Base-by-base conservation (phyloP, 2,329 filamentous ascomycete genomes). In the Pseudodiploospora longispora region DNA sequence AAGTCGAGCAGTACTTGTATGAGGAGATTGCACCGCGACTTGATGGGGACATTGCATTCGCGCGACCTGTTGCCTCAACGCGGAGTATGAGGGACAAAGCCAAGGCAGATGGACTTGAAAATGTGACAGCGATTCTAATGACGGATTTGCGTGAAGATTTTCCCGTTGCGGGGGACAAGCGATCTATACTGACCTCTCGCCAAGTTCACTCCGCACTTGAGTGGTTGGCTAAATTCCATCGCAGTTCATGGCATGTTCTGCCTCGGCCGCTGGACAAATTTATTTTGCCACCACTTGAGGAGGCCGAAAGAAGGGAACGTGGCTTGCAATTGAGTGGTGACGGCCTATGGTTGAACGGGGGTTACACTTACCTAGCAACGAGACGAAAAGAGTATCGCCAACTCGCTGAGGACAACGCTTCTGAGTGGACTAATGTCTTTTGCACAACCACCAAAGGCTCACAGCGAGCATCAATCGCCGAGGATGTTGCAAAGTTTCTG, bases 301-400 rank as follows among this genome's bases (percentile, higher is more conserved):
- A 83, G 50, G 56, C 55, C 0, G 53, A 58, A n/a, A 52, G 64
- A 10, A 53, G 56, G 6, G 35, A 51, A 10, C 43, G 36, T 2
- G 46, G 44, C 0, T 46, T 52, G 4, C 42, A 41, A 3, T 19
- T 53, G 3, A 42, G 46, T 4, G 50, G 55, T 1, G 49, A 34
- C 8, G 64, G 60, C 5, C 48, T 78, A 2, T 85, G 82, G 82
- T 59, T 80, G 6, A 82, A 84, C 36, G 82, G 82, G 1, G 81
- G 82, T 0, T 85, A 85, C 53, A 83, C 80, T 0, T 85, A 85
- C 51, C 74, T 85, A 1, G 75, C 78, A 1, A 85, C 82, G 0
- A 70, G 82, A 5, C 66, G 66, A 6, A 70, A 59, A 12, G 82
- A 85, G 55, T 82, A 77, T 47, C 56, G 55, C 1, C 61, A 58